Percentiles rank a stretch among this genome's conserved stretches.
Evolutionary conservation across 345 rosid genomes (phyloP).

Genomic region (Citrus sp.): DNA sequence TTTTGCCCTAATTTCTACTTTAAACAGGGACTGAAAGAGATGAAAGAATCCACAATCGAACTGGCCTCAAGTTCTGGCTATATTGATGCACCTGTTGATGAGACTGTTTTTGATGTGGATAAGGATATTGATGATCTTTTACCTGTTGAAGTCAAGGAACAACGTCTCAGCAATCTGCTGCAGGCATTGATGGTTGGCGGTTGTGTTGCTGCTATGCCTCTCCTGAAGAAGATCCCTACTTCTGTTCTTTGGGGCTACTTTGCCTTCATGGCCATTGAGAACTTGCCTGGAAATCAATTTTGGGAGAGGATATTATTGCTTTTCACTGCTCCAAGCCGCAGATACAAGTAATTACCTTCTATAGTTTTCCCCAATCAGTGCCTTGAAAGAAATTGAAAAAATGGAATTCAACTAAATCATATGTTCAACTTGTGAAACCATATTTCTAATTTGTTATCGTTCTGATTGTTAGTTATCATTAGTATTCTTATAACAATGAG

Average conservation of each 20-base stretch:
- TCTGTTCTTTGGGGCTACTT: conserved; percentile 99
- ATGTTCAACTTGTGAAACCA: not conserved
- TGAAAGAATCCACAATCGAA: conserved; percentile 84
- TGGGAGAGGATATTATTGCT: conserved; percentile 96
- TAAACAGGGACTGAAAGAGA: conserved; percentile 75
- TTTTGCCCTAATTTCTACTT: conserved; percentile 18
- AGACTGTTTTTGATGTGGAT: conserved; percentile 76
- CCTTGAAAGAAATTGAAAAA: not conserved
- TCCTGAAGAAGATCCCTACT: conserved; percentile 87
- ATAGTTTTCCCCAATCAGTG: not conserved
- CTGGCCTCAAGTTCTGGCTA: conserved; percentile 70
- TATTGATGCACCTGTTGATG: conserved; percentile 80
- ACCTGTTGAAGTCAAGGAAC: conserved; percentile 93
- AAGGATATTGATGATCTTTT: conserved; percentile 84
- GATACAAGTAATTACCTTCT: conserved; percentile 73
- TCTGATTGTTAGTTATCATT: not conserved
- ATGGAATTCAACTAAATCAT: not conserved
- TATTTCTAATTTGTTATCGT: not conserved
- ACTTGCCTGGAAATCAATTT: conserved; percentile 93
- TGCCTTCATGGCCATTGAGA: conserved; percentile 97
- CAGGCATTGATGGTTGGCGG: conserved; percentile 86
- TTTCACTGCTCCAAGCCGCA: conserved; percentile 84
- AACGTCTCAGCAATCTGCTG: conserved; percentile 87
- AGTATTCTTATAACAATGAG: not conserved
- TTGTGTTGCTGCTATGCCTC: conserved; percentile 94